These are phyloP conservation scores for Pelargonium nanum DNA, from an alignment of 345 rosid species.

Conservation along the genomic window DNA sequence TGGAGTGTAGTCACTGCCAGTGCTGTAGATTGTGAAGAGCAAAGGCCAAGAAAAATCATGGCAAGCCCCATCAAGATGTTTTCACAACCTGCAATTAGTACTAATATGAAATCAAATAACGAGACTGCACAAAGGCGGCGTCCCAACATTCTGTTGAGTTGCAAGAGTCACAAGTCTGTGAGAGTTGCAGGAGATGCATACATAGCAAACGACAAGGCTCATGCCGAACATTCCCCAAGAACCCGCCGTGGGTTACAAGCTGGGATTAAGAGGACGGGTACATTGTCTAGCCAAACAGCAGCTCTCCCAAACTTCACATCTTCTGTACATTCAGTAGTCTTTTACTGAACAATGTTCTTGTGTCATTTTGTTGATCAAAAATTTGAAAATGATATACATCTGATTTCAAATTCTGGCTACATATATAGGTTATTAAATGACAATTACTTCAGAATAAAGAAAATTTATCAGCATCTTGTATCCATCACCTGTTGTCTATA, in stretches of 20 bases:
- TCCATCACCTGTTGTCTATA: not conserved
- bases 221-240: constrained; percentile 8
- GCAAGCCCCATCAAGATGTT: constrained; percentile 21
- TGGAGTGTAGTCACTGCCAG: constrained; percentile 91
- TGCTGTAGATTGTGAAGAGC: constrained; percentile 55
- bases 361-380: too few species aligned
- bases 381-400: too few species aligned
- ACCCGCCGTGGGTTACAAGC: constrained; percentile 21
- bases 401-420: too few species aligned
- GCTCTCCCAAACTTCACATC: constrained; percentile 21
- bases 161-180: constrained; percentile 64
- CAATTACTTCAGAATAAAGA: too few species aligned
- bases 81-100: constrained; percentile 7
- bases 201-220: constrained; percentile 23
- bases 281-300: constrained; percentile 24
- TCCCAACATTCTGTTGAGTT: constrained; percentile 40
- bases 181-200: constrained; percentile 48
- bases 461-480: not conserved
- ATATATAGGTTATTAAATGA: too few species aligned
- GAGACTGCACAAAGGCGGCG: constrained; percentile 25
- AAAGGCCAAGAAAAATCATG: constrained; percentile 14
- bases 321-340: constrained; percentile 27
- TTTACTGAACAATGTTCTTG: not conserved
- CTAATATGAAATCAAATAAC: constrained; percentile 11
- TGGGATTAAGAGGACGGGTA: constrained; percentile 27